Base-by-base conservation (phyloP, 2,329 filamentous ascomycete genomes). In the Claviceps sp. region DNA sequence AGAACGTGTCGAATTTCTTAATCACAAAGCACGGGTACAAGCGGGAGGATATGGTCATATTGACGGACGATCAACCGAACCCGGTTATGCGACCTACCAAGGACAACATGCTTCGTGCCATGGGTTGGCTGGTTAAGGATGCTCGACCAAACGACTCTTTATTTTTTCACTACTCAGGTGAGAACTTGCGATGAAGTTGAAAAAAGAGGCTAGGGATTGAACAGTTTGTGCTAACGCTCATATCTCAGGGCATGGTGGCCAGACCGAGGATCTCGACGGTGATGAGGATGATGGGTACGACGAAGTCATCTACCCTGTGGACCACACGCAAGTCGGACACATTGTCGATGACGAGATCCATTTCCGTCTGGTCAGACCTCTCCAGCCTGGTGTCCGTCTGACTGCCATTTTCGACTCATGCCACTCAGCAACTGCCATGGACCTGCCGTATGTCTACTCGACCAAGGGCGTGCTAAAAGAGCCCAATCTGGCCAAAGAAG, bases 331-430 rank as follows among this genome's bases (percentile, higher is more conserved):
- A 24, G 76, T 76, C n/a, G 84, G 85, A 38, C 82, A 87, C 65
- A 87, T 89, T 54, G 80, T 86, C 53, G 85, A 89, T 62, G 85
- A 89, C 61, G 82, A 89, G 65, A 86, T 89, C 71, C 85, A 91
- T 66, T 73, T 76, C 59, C 81, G 84, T 61, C 83, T 90, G 70
- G 91, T 98, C 45, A 75, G 74, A 50, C 77, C 87, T 3, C 75
- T 98, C 14, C 78, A 81, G 60, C 78, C 88, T 2, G 93, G 93
- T 62, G 91, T 96, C 34, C 85, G 91, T 71, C 70, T 89, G 52
- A 89, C 85, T 1, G 84, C 85, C 61, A 89, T 89, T 63, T 89
- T 89, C 66, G 85, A 89, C 68, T 87, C 83, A 5, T 89, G 85
- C 67, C 85, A 89, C 68, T 89, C 85, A 0, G 85, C 85, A 42